Evolutionary conservation across 192 early-diverging fungal genomes (phyloP), one percentile per base, ranked within the genome.

Genomic region (Cetraspora pellucida): DNA sequence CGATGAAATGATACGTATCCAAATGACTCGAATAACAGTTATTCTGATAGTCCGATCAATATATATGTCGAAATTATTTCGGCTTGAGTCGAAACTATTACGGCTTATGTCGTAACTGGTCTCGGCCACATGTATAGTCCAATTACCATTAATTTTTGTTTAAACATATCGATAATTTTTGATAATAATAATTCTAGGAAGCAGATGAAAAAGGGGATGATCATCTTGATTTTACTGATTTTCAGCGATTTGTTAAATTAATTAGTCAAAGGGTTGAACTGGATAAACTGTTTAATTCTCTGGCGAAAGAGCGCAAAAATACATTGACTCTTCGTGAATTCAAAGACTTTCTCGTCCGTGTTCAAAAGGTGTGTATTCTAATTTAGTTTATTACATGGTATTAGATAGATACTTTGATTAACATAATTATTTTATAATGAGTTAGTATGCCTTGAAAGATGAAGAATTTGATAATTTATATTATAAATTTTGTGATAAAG

Each of bases 221-320:
- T 10, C 77, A 50, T 31, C 63, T 92, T 10, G 85, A 78, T 46
- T 93, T 89, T 75, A 46, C 75, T 11, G 85, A 85, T 27, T 93
- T 93, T 79, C 85, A 90, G 57, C 55, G 83, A 50, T 83, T 93
- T 71, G 90, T 91, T 50, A 81, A 85, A n/a, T 66, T 83, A 14
- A 70, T 93, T 5, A 86, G 88, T 57, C 88, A 86, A 60, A 84
- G 91, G 44, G 84, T 84, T 6, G 91, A 93, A 77, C 77, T 93
- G 52, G 85, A 80, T 28, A 72, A 81, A 30, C 64, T 93, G 30
- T 93, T 91, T 80, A 65, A 80, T 49, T 67, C 43, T 16, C 74
- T 90, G 17, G 77, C 86, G 8, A 80, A 66, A 45, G 67, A 58
- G 1, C 66, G 82, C 37, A 19, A 54, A 37, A 66, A 79, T 19